Evolutionary conservation across 805 yeast genomes (phyloP), one percentile per base, ranked within the genome.

Genomic region (Starmera amethionina): DNA sequence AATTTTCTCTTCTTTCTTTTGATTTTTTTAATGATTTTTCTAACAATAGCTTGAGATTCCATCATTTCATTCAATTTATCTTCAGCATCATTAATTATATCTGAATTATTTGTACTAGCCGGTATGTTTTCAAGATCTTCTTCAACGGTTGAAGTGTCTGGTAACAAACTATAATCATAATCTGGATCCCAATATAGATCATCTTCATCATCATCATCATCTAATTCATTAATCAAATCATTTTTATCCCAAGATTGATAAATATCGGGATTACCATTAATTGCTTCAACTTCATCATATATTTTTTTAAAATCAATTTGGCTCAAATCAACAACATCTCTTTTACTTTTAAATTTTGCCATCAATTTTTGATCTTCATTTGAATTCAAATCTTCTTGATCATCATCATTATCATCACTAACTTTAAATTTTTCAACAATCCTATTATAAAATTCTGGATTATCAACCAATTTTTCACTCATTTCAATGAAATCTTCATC

Each of bases 1-100:
- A 44, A n/a, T 31, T 48, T 47, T 41, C 36, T 41, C 36, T 51
- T 47, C 13, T 37, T 34, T 30, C 38, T 39, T 28, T 37, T 37
- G 13, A 49, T 36, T 9, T 27, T 40, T 10, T 25, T 39, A n/a
- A 40, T 44, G 37, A 46, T 42, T 28, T 42, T 51, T 22, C 38
- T 47, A n/a, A 49, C 16, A 7, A 46, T 42, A 32, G 42, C 43
- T 13, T 35, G 38, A 5, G 39, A n/a, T 10, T 32, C 22, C 8
- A 40, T 12, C 10, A 40, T 4, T 3, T 19, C 36, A 14, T 34
- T 14, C 12, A 29, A 29, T 14, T 34, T 34, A 5, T 35, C 19
- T 25, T 35, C 25, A 3, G 30, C 18, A n/a, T 12, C 27, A 9
- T 29, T n/a, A n/a, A n/a, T 8, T 18, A 29, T 11, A 9, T 11